These are phyloP conservation scores for Ophiostoma populinum DNA, from an alignment of 2,329 filamentous ascomycete genomes.

Conservation along the genomic window DNA sequence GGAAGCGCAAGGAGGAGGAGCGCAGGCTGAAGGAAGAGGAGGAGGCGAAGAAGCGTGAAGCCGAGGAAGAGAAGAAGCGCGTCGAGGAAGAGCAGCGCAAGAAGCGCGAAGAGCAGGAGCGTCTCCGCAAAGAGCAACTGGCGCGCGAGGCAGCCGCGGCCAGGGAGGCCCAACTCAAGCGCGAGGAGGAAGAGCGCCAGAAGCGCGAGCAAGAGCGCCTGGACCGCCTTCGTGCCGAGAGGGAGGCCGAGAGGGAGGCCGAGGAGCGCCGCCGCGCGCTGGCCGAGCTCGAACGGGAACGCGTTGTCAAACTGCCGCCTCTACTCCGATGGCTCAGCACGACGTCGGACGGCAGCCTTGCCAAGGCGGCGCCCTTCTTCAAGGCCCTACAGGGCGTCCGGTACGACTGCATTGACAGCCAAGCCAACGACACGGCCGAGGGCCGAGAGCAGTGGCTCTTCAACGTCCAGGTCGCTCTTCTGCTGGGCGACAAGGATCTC, in stretches of 20 bases:
- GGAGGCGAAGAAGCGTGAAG: constrained; percentile 16
- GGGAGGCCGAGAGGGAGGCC: constrained; percentile 26
- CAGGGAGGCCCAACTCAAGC: constrained; percentile 15
- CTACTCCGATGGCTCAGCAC: constrained; percentile 43
- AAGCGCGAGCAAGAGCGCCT: constrained; percentile 16
- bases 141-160: constrained; percentile 5
- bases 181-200: constrained; percentile 34
- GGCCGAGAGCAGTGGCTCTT: constrained; percentile 51
- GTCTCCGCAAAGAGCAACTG: constrained; percentile 6
- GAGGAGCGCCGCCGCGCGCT: constrained; percentile 27
- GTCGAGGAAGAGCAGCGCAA: constrained; percentile 33
- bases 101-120: constrained; percentile 18
- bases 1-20: too few species aligned
- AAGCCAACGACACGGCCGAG: constrained; percentile 31
- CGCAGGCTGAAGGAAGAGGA: constrained; percentile 13
- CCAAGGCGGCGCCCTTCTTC: constrained; percentile 35
- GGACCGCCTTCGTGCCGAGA: too few species aligned
- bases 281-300: constrained; percentile 36
- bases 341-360: constrained; percentile 31
- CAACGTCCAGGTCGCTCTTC: constrained; percentile 44
- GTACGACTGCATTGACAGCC: constrained; percentile 43
- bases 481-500: constrained; percentile 48
- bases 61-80: constrained; percentile 16
- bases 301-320: constrained; percentile 39
- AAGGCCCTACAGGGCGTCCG: constrained; percentile 40